Evolutionary conservation across 805 yeast genomes (phyloP).

Genomic region (Kodamaea nitidulidarum): DNA sequence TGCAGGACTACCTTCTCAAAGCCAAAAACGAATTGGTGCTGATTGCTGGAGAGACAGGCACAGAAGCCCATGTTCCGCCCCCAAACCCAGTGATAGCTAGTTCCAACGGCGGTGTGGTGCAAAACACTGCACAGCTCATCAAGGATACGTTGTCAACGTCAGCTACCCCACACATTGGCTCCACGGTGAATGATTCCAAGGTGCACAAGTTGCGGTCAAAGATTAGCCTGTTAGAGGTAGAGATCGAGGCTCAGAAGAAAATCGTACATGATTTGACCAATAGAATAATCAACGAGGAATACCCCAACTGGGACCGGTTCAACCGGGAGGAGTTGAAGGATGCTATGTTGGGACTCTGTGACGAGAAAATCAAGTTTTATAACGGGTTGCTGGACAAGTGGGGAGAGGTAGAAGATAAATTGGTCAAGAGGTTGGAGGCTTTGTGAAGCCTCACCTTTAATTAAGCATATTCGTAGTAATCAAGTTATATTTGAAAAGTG

Average conservation of each 20-base stretch:
- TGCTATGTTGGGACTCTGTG: constrained; percentile 69
- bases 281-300: constrained; percentile 47
- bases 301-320: constrained; percentile 69
- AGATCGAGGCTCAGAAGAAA: constrained; percentile 40
- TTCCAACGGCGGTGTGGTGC: constrained; percentile 30
- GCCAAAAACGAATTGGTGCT: constrained; percentile 60
- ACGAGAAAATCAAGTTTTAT: constrained; percentile 71
- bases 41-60: constrained; percentile 11
- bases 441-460: not conserved
- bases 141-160: constrained; percentile 51
- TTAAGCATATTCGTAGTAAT: not conserved
- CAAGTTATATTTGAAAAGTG: not conserved
- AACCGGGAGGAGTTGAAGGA: constrained; percentile 73
- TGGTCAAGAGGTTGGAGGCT: constrained; percentile 13
- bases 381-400: constrained; percentile 64
- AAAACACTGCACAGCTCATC: constrained; percentile 41
- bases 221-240: constrained; percentile 43
- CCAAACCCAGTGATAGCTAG: constrained; percentile 29
- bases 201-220: constrained; percentile 39
- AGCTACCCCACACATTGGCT: constrained; percentile 38
- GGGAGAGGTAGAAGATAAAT: constrained; percentile 48
- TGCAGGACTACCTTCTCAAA: constrained; percentile 71
- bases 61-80: constrained; percentile 17
- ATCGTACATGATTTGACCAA: constrained; percentile 45
- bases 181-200: constrained; percentile 42